phyloP scores from a whole-genome alignment of 1,284 basidiomycete species.

The Sanguinoderma infundibulare region DNA sequence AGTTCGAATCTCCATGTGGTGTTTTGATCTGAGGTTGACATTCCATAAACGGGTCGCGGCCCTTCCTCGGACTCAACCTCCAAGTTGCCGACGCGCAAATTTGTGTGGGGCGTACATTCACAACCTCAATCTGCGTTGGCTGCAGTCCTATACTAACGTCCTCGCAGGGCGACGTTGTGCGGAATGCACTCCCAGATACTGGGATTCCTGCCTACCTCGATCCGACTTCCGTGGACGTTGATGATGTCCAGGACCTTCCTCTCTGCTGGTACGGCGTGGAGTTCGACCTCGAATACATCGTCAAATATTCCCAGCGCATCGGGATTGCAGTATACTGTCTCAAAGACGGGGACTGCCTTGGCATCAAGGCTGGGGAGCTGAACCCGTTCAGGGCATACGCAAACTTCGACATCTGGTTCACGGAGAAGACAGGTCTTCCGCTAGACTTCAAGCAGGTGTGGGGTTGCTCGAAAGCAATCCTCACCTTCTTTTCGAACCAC shows the following conservation, averaged over 20 bases:
- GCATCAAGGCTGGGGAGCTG: background rate
- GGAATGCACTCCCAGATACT: background rate
- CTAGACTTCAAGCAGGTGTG: background rate
- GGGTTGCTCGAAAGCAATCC: background rate
- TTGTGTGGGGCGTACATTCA: background rate
- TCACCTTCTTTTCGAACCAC: background rate
- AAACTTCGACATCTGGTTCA: background rate
- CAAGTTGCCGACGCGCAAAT: background rate
- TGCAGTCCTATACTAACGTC: background rate
- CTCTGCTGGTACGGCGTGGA: background rate
- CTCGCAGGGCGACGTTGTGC: background rate
- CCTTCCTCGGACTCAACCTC: too few species aligned
- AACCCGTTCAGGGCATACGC: background rate
- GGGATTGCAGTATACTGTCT: background rate
- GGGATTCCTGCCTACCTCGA: background rate
- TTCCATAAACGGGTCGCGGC: too few species aligned
- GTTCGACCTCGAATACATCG: background rate
- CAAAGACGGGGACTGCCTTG: background rate
- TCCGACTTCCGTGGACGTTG: background rate
- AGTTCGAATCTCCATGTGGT: too few species aligned
- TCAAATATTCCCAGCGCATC: background rate
- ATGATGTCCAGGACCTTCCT: background rate
- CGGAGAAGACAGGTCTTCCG: background rate
- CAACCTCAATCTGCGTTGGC: too few species aligned
- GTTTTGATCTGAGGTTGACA: too few species aligned